These are phyloP conservation scores for Durusdinium trenchii DNA, from an alignment of 73 alveolate genomes.

Conservation along the genomic window DNA sequence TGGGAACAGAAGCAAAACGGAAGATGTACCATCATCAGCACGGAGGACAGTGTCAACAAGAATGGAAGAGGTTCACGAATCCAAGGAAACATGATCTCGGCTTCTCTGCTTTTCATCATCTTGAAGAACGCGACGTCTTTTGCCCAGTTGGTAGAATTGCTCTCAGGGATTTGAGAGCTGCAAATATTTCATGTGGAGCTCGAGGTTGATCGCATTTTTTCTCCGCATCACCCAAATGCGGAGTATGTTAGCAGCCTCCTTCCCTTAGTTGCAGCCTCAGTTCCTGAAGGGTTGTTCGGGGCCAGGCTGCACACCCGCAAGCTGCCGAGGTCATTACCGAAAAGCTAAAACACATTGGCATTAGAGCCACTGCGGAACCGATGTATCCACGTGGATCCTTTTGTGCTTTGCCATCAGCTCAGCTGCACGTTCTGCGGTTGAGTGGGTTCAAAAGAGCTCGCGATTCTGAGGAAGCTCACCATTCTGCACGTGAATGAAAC, in stretches of 20 bases:
- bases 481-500: constrained; percentile 80
- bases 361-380: constrained; percentile 45
- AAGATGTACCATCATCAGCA: background rate
- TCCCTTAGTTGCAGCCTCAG: background rate
- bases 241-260: constrained; percentile 38
- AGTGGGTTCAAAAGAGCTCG: background rate
- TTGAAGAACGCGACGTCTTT: background rate
- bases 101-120: constrained; percentile 44
- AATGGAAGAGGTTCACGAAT: no score
- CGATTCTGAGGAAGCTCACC: constrained; percentile 26
- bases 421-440: background rate
- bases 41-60: no score
- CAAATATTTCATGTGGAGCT: background rate
- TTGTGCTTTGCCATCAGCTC: constrained; percentile 1
- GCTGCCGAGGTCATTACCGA: constrained; percentile 11
- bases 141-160: background rate
- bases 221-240: constrained; percentile 43
- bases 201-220: constrained; percentile 45
- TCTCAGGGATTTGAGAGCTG: background rate
- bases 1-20: background rate
- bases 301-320: background rate
- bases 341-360: constrained; percentile 16
- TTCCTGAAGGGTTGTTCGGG: background rate
- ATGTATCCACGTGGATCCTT: constrained; percentile 53
- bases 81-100: constrained; percentile 73